Base-by-base conservation (phyloP, 2,329 filamentous ascomycete species). In the Colletotrichum gloeosporioides region DNA sequence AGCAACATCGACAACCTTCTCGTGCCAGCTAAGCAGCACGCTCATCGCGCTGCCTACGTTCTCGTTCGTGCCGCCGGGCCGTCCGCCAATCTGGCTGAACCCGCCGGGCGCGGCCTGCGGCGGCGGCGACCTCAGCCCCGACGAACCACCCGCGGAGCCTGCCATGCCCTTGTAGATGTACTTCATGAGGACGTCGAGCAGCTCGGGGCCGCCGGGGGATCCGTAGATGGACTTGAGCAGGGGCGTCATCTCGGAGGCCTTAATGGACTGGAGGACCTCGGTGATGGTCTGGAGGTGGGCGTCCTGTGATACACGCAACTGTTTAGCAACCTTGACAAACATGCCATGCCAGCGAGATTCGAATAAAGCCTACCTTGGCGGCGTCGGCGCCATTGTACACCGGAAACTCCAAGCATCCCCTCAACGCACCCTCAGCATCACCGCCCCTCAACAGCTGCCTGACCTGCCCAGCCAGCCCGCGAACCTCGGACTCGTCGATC, bases 101-200 rank as follows among this genome's bases (percentile, higher is more conserved):
- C 85, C 85, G 25, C 64, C 65, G 44, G 70, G 49, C 25, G 96
- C 98, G 73, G 91, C 89, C 86, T 98, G 95, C 57, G 96, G 95
- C 77, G 87, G 89, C 72, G 87, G 86, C 68, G 90, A 87, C 76
- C 88, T 86, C 78, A 88, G 83, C 69, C 85, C 83, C 67, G 85
- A 53, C 0, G 44, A 83, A 32, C 84, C 83, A 36, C 82, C 78
- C 34, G 85, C 83, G 4, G 85, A 84, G 18, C 85, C 82, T 5
- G 91, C 90, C 96, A 98, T 98, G 80, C 96, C 96, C 88, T 98
- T 98, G 90, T 98, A 97, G 81, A 98, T 89, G 87, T 98, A 99
- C 89, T 99, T 99, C 95, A 98, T 98, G 84, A 99, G 88, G 68
- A 96, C 95, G 85, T 99, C 97, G 79, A 98, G 88, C 77, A 95